phyloP scores from a whole-genome alignment of 345 rosid genomes.

The Conringia planisiliqua region DNA sequence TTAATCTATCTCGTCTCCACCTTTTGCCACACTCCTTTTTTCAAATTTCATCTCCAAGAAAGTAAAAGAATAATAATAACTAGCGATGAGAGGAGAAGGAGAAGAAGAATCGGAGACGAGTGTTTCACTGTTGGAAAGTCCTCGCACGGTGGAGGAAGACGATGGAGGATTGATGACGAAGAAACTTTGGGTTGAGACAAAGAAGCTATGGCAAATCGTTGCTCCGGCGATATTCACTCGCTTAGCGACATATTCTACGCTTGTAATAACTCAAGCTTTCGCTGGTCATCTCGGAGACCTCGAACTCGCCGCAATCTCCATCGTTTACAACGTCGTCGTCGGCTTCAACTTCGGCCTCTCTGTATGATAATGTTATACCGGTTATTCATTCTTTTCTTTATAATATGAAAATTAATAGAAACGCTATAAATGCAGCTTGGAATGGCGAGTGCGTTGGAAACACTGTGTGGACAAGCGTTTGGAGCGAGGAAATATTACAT shows the following conservation, averaged over 20 bases:
- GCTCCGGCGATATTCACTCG: slow-evolving; percentile 87
- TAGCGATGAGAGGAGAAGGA: neutral
- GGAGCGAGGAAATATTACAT: slow-evolving; percentile 54
- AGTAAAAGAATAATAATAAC: neutral
- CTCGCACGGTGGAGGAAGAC: slow-evolving; percentile 26
- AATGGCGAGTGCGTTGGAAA: slow-evolving; percentile 77
- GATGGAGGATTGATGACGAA: slow-evolving; percentile 19
- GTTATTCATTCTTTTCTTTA: neutral
- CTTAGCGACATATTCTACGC: slow-evolving; percentile 67
- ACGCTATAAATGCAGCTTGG: slow-evolving; percentile 41
- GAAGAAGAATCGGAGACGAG: slow-evolving; percentile 3
- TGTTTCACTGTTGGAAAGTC: slow-evolving; percentile 18
- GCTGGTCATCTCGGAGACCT: slow-evolving; percentile 93
- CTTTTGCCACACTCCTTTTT: neutral
- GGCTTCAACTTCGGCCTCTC: slow-evolving; percentile 87
- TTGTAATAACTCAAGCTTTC: slow-evolving; percentile 89
- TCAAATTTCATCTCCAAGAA: neutral
- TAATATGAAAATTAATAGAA: neutral
- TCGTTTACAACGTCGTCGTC: slow-evolving; percentile 57
- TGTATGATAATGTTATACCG: too few species aligned
- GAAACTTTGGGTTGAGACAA: slow-evolving; percentile 66
- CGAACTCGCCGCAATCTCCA: slow-evolving; percentile 84
- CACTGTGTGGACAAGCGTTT: slow-evolving; percentile 76
- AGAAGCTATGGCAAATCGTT: slow-evolving; percentile 80
- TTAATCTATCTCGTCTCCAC: neutral